Evolutionary conservation across 2,329 filamentous ascomycete species (phyloP).

Genomic region (Hypomyces perniciosus): DNA sequence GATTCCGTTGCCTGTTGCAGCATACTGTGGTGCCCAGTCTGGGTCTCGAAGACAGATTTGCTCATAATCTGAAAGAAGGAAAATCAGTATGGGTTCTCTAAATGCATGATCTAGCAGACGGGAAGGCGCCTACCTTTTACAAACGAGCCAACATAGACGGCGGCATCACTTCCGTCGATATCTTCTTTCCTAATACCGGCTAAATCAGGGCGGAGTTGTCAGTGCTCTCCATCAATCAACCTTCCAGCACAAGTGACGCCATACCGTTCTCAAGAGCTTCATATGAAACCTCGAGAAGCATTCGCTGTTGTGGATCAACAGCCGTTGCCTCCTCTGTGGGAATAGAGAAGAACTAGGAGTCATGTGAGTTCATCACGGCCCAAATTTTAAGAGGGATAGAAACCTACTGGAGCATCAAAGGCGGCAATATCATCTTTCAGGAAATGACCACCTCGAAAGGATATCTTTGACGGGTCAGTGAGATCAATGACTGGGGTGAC

Average conservation of each 20-base stretch:
- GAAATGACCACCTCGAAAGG: constrained; percentile 46
- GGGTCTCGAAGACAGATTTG: constrained; percentile 44
- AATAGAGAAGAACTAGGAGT: constrained; percentile 43
- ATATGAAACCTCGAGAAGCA: constrained; percentile 45
- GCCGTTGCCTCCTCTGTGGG: constrained; percentile 45
- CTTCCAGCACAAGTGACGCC: constrained; percentile 2
- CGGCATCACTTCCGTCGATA: constrained; percentile 38
- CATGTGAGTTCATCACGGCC: neutral
- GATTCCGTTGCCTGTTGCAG: constrained; percentile 47
- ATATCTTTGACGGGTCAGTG: constrained; percentile 29
- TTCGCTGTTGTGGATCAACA: constrained; percentile 48
- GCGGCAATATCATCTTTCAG: constrained; percentile 39
- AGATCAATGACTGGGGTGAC: neutral
- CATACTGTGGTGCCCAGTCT: constrained; percentile 44
- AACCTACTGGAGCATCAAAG: constrained; percentile 44
- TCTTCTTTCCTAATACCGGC: constrained; percentile 40
- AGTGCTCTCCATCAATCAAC: constrained; percentile 1
- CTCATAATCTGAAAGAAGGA: constrained; percentile 38
- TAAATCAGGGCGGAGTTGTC: constrained; percentile 15
- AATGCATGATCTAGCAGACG: neutral
- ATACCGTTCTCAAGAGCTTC: constrained; percentile 46
- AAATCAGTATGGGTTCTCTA: neutral
- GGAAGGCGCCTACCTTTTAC: constrained; percentile 35
- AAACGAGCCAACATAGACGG: constrained; percentile 47
- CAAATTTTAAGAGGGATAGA: neutral